Evolutionary conservation across 805 yeast genomes (phyloP), one percentile per base, ranked within the genome.

Genomic region (Candida lessepsii): DNA sequence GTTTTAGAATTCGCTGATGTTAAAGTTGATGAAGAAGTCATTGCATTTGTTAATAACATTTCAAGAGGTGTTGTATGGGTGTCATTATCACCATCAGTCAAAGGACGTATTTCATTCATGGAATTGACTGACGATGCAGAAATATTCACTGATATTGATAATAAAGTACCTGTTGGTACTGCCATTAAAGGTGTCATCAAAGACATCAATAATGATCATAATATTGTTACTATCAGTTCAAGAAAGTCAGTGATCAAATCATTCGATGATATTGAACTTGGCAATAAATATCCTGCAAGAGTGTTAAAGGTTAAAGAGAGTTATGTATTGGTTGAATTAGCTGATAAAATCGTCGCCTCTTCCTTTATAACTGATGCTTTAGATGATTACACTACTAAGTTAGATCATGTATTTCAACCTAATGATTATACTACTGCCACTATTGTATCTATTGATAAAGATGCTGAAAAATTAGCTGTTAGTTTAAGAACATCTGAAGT

Each of bases 301-400:
- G 68, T 88, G 10, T 53, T 78, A 40, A 80, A 73, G 50, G 75
- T 84, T 2, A 65, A 73, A 38, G 83, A 78, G 9, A 71, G 74
- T 30, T 78, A 72, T 49, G 80, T 86, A 29, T 60, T 84, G 49
- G 83, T 87, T 30, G 85, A 83, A 45, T 61, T 88, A 32, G 85
- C 88, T n/a, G 71, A 71, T 24, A 71, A 69, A 33, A 68, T 83
- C 8, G 71, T 73, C 24, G 90, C 84, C 3, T 70, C 81, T 40
- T 73, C 93, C 3, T 80, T 74, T 54, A 75, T 83, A 37, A 80
- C 93, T 2, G 96, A 88, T 58, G 88, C 95, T 5, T 66, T 85
- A 49, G 76, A 81, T 53, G 83, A 83, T 56, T 86, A 76, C 57
- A 68, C 79, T 25, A 63, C 71, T 28, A 69, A 73, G 34, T 60